Percentiles rank a stretch among this genome's conserved stretches.
These are phyloP conservation scores for Leucoagaricus sp. DNA, from an alignment of 1,284 basidiomycete genomes.

Conservation along the genomic window DNA sequence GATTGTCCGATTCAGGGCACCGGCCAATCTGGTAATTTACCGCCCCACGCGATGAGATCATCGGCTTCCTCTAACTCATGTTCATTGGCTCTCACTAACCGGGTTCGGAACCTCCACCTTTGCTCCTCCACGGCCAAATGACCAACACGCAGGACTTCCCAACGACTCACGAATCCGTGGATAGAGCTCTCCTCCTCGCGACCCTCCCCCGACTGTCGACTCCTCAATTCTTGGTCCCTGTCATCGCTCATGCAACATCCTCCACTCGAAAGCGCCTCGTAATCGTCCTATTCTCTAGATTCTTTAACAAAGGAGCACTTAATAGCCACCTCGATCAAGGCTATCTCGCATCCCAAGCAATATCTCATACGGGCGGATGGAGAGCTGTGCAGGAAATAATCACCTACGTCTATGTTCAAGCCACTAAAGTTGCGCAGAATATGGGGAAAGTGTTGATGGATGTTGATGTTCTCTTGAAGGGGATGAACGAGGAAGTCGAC, in stretches of 20 bases:
- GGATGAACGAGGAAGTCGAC: constrained; percentile 42
- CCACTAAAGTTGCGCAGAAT: constrained; percentile 68
- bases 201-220: constrained; percentile 48
- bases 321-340: constrained; percentile 14
- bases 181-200: constrained; percentile 49
- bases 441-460: constrained; percentile 67
- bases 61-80: neutral
- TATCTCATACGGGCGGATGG: constrained; percentile 57
- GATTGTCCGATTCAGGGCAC: neutral
- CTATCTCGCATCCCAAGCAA: constrained; percentile 29
- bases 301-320: constrained; percentile 43
- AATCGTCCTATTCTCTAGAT: constrained; percentile 61
- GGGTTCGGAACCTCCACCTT: neutral
- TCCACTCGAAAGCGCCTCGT: constrained; percentile 51
- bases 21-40: neutral
- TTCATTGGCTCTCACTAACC: neutral
- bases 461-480: constrained; percentile 66
- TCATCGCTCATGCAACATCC: constrained; percentile 50
- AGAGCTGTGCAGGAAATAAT: constrained; percentile 64
- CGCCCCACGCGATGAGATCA: neutral
- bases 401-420: constrained; percentile 75
- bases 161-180: constrained; percentile 23
- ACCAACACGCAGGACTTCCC: constrained; percentile 18
- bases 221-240: constrained; percentile 54
- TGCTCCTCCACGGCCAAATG: constrained; percentile 16